These are phyloP conservation scores for Umbelopsis ramanniana DNA, from an alignment of 192 early-diverging fungal genomes.

Conservation along the genomic window DNA sequence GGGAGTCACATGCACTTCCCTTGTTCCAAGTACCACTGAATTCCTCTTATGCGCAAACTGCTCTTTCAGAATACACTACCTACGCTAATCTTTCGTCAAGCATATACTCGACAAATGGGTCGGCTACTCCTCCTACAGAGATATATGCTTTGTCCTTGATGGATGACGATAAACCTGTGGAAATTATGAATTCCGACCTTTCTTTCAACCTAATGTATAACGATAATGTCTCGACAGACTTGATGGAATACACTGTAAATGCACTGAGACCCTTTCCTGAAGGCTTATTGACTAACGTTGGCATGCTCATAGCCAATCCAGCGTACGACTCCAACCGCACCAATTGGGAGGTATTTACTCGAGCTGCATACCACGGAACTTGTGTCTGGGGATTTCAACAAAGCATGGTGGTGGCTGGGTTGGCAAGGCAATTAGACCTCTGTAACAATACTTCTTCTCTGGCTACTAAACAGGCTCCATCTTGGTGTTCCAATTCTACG, in stretches of 20 bases:
- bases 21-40: slow-evolving; percentile 2
- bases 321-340: slow-evolving; percentile 2
- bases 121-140: neutral
- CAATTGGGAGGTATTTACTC: slow-evolving; percentile 4
- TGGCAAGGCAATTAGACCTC: neutral
- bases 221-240: neutral
- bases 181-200: slow-evolving; percentile 5
- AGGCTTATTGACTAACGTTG: slow-evolving; percentile 10
- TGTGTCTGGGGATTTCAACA: slow-evolving; percentile 22
- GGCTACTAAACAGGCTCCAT: neutral
- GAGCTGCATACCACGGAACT: slow-evolving; percentile 18
- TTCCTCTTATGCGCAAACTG: neutral
- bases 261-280: neutral
- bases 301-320: slow-evolving; percentile 17
- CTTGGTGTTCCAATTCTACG: slow-evolving; percentile 7
- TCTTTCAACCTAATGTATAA: slow-evolving; percentile 21
- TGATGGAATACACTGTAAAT: slow-evolving; percentile 1
- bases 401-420: slow-evolving; percentile 8
- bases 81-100: neutral
- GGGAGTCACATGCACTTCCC: neutral
- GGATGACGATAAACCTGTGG: neutral
- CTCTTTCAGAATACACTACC: slow-evolving; percentile 11
- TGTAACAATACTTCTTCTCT: neutral
- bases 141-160: slow-evolving; percentile 16
- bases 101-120: neutral